These are phyloP conservation scores for Keithomyces neogunnii DNA, from an alignment of 2,329 filamentous ascomycete genomes.

Conservation along the genomic window DNA sequence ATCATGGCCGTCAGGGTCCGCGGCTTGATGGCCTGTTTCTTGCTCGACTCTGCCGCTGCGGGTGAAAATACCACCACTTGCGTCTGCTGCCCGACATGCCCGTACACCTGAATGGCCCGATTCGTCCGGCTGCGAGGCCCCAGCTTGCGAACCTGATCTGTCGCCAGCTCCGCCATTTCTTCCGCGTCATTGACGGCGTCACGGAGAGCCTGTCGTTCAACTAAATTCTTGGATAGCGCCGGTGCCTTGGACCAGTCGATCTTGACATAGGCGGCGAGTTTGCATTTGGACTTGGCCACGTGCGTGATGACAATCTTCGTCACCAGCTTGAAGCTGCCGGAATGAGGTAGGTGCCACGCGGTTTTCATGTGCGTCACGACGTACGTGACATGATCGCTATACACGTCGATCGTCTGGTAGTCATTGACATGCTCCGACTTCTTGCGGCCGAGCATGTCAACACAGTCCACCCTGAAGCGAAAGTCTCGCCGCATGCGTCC, in stretches of 20 bases:
- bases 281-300: conserved; percentile 83
- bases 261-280: conserved; percentile 77
- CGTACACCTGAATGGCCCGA: conserved; percentile 72
- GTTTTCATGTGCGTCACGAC: conserved; percentile 55
- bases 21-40: conserved; percentile 51
- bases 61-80: conserved; percentile 54
- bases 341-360: conserved; percentile 79
- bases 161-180: conserved; percentile 66
- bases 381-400: conserved; percentile 66
- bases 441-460: conserved; percentile 55
- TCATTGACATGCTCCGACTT: conserved; percentile 62
- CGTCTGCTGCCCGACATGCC: conserved; percentile 61
- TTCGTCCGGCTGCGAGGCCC: conserved; percentile 67
- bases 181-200: conserved; percentile 66
- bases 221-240: conserved; percentile 48
- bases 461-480: conserved; percentile 64
- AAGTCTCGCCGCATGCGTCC: conserved; percentile 71
- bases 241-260: conserved; percentile 76
- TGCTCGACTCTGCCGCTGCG: conserved; percentile 34
- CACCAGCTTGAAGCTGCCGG: conserved; percentile 68
- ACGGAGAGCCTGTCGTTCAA: conserved; percentile 65
- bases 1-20: conserved; percentile 60
- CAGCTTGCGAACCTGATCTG: conserved; percentile 68
- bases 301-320: conserved; percentile 94
- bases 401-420: conserved; percentile 77